These are phyloP conservation scores for Oryza australiensis DNA, from an alignment of 176 grass and related monocot genomes.

Conservation along the genomic window DNA sequence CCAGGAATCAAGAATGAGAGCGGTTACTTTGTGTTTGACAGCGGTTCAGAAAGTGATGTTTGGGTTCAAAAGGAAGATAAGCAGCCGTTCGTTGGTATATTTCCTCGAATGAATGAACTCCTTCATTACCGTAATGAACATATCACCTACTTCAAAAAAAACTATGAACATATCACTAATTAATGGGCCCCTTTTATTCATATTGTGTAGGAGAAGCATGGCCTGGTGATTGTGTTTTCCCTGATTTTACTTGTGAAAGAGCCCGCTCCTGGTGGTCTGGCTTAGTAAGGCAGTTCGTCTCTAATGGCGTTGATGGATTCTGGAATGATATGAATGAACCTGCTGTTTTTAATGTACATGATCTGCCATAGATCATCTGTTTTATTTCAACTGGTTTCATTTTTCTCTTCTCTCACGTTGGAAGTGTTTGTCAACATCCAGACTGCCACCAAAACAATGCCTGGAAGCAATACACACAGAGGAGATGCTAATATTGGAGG, in stretches of 20 bases:
- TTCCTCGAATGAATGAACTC: conserved; percentile 20
- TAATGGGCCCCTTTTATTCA: background rate
- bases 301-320: conserved; percentile 87
- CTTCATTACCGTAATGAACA: background rate
- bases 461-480: conserved; percentile 79
- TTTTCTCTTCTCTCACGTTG: background rate
- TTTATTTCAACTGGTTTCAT: conserved; percentile 12
- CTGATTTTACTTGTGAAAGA: conserved; percentile 82
- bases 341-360: conserved; percentile 71
- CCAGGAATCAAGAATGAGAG: conserved; percentile 89
- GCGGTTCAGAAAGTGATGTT: conserved; percentile 70
- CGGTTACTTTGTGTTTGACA: conserved; percentile 80
- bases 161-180: background rate
- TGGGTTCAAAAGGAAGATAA: conserved; percentile 73
- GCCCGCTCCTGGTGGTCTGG: conserved; percentile 84
- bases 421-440: conserved; percentile 41
- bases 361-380: background rate
- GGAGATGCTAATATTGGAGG: conserved; percentile 83
- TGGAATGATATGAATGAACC: conserved; percentile 99
- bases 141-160: too few relatives aligned
- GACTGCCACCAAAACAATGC: conserved; percentile 95
- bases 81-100: conserved; percentile 65
- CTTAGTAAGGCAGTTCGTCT: conserved; percentile 77
- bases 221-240: conserved; percentile 98
- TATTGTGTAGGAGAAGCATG: conserved; percentile 69